These are phyloP conservation scores for Blumeriella jaapii DNA, from an alignment of 2,329 filamentous ascomycete genomes.

Conservation along the genomic window DNA sequence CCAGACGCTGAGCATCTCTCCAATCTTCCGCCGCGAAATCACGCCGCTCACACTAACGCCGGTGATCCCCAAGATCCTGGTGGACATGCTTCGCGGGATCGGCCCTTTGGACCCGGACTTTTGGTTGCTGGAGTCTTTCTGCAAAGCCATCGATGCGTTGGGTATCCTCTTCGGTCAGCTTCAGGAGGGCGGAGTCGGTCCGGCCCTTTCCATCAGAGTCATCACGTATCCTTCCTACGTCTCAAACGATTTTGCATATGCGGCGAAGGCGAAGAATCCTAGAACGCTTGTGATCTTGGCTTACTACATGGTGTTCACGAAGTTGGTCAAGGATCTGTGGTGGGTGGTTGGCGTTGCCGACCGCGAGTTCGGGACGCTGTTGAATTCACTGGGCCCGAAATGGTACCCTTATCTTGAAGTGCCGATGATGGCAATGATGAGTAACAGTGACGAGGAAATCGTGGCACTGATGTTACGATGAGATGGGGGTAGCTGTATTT, in stretches of 20 bases:
- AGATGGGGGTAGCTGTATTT: background rate
- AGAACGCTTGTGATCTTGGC: slow-evolving; percentile 15
- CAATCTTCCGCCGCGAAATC: slow-evolving; percentile 19
- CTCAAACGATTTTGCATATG: slow-evolving; percentile 9
- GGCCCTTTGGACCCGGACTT: slow-evolving; percentile 19
- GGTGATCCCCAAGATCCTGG: slow-evolving; percentile 16
- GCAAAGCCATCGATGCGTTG: slow-evolving; percentile 18
- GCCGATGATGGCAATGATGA: slow-evolving; percentile 8
- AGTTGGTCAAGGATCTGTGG: slow-evolving; percentile 13
- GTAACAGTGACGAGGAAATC: slow-evolving; percentile 8
- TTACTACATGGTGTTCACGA: slow-evolving; percentile 16
- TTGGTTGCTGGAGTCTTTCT: slow-evolving; percentile 17
- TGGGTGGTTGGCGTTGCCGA: slow-evolving; percentile 14
- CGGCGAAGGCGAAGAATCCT: slow-evolving; percentile 9
- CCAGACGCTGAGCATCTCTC: slow-evolving; percentile 8
- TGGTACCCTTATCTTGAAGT: slow-evolving; percentile 12
- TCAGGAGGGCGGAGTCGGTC: slow-evolving; percentile 15
- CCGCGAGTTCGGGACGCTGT: slow-evolving; percentile 11
- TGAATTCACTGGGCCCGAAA: slow-evolving; percentile 5
- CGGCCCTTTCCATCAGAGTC: slow-evolving; percentile 17
- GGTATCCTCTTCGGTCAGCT: slow-evolving; percentile 22
- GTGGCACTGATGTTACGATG: slow-evolving; percentile 9
- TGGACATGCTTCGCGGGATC: slow-evolving; percentile 20
- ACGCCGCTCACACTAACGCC: slow-evolving; percentile 13
- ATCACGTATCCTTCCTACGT: slow-evolving; percentile 20